These are phyloP conservation scores for Sarcodon sp. DNA, from an alignment of 768 basidiomycete species.

Conservation along the genomic window DNA sequence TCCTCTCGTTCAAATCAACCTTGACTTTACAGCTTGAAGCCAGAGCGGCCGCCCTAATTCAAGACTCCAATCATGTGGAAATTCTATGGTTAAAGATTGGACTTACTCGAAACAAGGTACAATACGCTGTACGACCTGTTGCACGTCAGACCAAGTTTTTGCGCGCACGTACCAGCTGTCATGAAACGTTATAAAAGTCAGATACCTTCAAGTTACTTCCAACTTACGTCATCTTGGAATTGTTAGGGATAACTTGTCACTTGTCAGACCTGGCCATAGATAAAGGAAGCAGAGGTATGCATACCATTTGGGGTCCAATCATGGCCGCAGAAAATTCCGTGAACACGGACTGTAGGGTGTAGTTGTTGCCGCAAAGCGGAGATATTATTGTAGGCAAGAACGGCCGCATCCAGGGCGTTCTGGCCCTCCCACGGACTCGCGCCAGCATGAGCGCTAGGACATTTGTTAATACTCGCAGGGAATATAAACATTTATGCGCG, in stretches of 20 bases:
- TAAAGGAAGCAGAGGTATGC: constrained; percentile 7
- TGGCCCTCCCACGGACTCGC: constrained; percentile 77
- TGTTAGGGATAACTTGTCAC: constrained; percentile 69
- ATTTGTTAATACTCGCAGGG: neutral
- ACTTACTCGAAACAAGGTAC: constrained; percentile 61
- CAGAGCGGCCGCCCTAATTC: constrained; percentile 44
- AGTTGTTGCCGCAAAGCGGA: constrained; percentile 76
- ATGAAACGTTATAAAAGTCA: neutral
- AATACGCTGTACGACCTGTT: constrained; percentile 45
- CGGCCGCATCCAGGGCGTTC: constrained; percentile 81
- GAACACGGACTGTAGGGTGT: constrained; percentile 62
- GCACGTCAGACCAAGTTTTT: constrained; percentile 47
- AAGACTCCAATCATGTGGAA: neutral
- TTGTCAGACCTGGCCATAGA: neutral
- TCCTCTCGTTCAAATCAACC: constrained; percentile 17
- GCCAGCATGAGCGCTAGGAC: constrained; percentile 57
- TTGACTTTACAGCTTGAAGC: constrained; percentile 52
- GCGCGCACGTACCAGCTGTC: constrained; percentile 63
- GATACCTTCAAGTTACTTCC: neutral
- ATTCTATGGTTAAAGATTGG: neutral
- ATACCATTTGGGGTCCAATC: constrained; percentile 67
- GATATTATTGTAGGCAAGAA: constrained; percentile 71
- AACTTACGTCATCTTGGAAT: constrained; percentile 55
- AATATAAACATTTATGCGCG: neutral
- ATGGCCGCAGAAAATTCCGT: constrained; percentile 66